phyloP scores from a whole-genome alignment of 1,284 basidiomycete genomes.

The Vanrija humicola region DNA sequence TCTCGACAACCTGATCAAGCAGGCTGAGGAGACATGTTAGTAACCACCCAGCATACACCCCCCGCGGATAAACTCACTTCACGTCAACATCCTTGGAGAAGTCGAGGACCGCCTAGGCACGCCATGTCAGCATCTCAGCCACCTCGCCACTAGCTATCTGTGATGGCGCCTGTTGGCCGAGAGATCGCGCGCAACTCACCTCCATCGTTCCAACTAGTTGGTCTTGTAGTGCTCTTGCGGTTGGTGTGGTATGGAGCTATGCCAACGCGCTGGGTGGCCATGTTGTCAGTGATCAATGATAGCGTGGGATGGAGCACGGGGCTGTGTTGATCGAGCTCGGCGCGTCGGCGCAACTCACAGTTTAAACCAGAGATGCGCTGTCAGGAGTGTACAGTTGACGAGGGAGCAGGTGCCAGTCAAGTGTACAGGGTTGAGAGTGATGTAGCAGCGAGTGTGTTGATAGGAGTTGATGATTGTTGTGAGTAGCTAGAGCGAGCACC shows the following conservation, averaged over 20 bases:
- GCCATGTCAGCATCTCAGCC: conserved; percentile 13
- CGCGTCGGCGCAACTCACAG: background rate
- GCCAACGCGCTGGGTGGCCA: background rate
- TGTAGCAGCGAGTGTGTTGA: background rate
- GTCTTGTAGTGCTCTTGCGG: too few species aligned
- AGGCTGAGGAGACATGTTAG: conserved; percentile 47
- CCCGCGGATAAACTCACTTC: conserved; percentile 30
- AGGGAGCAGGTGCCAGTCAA: too few species aligned
- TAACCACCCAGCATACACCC: background rate
- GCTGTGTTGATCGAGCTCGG: background rate
- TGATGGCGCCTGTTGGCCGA: background rate
- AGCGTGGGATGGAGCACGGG: background rate
- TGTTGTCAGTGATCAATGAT: background rate
- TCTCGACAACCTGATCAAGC: conserved; percentile 78
- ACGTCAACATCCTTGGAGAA: conserved; percentile 83
- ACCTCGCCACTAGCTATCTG: background rate
- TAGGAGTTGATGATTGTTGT: background rate
- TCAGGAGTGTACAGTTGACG: too few species aligned
- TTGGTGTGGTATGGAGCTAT: too few species aligned
- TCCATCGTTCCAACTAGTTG: conserved; percentile 29
- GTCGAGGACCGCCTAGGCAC: conserved; percentile 70
- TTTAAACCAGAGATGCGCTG: too few species aligned
- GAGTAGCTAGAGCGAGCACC: background rate
- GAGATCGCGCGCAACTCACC: conserved; percentile 21
- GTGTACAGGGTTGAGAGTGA: background rate